A percentile compares a stretch with the other conserved stretches of the same genome.
These are phyloP conservation scores for Lagenidium sp. DNA, from an alignment of 352 stramenopile genomes.

Conservation along the genomic window DNA sequence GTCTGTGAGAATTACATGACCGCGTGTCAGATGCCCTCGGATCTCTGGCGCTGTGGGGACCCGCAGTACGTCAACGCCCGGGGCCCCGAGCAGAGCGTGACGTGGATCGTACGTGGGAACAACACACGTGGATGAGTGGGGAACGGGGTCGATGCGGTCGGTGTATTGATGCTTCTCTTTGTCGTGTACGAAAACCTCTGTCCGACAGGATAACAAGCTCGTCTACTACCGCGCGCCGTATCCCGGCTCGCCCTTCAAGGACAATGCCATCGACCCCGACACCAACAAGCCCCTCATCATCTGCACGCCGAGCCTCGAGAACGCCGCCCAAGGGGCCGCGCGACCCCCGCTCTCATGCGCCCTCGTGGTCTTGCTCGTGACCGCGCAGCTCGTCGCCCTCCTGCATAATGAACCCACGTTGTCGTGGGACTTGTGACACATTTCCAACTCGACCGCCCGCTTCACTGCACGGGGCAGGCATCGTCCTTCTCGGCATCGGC, in stretches of 20 bases:
- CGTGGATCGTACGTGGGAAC: conserved; percentile 37
- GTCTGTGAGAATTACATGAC: conserved; percentile 90
- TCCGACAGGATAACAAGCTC: conserved; percentile 39
- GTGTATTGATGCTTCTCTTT: conserved; percentile 2
- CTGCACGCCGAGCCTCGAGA: conserved; percentile 79
- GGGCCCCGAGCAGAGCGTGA: conserved; percentile 30
- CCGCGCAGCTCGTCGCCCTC: background rate
- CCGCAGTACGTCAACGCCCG: conserved; percentile 64
- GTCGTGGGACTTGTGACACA: too few relatives aligned
- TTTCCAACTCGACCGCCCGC: too few relatives aligned
- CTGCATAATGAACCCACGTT: conserved; percentile 1
- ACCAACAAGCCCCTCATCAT: conserved; percentile 66
- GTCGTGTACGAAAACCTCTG: too few relatives aligned
- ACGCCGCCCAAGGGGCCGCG: conserved; percentile 13
- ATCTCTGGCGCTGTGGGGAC: conserved; percentile 85
- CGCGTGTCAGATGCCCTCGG: conserved; percentile 67
- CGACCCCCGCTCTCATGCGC: background rate
- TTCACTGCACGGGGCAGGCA: conserved; percentile 58
- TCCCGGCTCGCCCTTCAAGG: conserved; percentile 69
- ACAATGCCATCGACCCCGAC: conserved; percentile 59
- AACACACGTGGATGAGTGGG: background rate
- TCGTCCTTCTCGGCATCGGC: conserved; percentile 43
- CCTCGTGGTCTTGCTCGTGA: background rate
- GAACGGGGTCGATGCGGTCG: background rate
- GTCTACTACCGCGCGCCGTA: conserved; percentile 78